Percentiles rank a stretch among this genome's conserved stretches.
Conservation (phyloP, 1,284 basidiomycete genomes). For the Omphalotus olearius region DNA sequence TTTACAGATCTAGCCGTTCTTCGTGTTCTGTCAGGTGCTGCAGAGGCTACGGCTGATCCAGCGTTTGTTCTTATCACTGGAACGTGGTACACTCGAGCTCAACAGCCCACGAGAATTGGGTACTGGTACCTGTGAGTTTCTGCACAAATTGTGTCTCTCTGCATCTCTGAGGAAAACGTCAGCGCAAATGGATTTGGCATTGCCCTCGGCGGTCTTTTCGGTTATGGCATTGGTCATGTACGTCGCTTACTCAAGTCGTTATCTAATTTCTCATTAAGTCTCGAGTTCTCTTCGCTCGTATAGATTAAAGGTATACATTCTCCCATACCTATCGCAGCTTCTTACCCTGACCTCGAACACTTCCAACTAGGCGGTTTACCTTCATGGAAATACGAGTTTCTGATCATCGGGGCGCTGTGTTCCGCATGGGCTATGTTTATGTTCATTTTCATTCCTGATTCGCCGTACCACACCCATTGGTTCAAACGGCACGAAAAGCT, state of each 20-base stretch:
- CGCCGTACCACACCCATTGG: conserved; percentile 29
- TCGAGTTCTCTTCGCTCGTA: neutral
- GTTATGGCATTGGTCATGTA: conserved; percentile 25
- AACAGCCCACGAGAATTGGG: conserved; percentile 34
- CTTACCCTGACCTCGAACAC: too few relatives aligned
- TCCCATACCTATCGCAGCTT: neutral
- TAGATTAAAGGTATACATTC: conserved; percentile 11
- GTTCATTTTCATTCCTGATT: conserved; percentile 29
- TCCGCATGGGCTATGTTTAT: conserved; percentile 23
- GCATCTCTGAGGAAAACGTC: neutral
- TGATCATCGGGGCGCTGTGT: conserved; percentile 27
- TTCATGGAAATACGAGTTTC: conserved; percentile 35
- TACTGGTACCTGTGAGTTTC: conserved; percentile 26
- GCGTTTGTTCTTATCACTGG: conserved; percentile 31
- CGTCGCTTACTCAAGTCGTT: neutral
- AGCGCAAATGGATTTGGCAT: conserved; percentile 25
- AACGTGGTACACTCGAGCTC: conserved; percentile 37
- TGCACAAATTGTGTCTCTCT: neutral
- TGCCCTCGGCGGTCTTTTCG: conserved; percentile 24
- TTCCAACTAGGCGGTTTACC: conserved; percentile 19
- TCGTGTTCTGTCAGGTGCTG: conserved; percentile 37
- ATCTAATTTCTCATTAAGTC: neutral
- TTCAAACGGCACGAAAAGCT: conserved; percentile 30
- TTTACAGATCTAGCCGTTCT: conserved; percentile 36
- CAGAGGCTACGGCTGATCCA: conserved; percentile 32